Base-by-base conservation (phyloP, 352 stramenopile genomes). In the Phytophthora megakarya region DNA sequence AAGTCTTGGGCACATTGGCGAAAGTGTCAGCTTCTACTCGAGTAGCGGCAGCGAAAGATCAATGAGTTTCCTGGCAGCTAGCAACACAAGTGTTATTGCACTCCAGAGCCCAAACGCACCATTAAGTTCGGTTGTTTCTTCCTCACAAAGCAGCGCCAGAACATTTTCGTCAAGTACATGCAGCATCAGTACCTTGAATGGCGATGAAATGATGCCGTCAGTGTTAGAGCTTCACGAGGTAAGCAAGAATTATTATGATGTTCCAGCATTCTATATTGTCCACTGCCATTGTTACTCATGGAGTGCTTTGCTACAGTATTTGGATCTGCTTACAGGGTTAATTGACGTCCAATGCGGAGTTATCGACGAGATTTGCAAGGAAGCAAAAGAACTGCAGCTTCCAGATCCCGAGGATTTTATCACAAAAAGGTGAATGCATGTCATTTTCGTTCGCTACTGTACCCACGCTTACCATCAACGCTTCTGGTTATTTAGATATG, bases 361-460 rank as follows among this genome's bases (percentile, higher is more conserved):
- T 23, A 60, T 66, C 18, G 48, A 66, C 22, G 47, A 66, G 42
- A 52, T 54, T 11, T 66, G 58, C 48, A 33, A 26, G 19, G 48
- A 66, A 60, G 39, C 58, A n/a, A 48, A 54, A 33, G 23, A 38
- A 13, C 15, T 49, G 42, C 37, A 47, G 30, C 32, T 53, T 1
- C 6, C 40, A 15, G 58, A 66, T 13, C 58, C 58, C n/a, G 39
- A 66, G 26, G 48, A 66, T 6, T 66, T 61, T 23, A 40, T 66
- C 13, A 35, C 30, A 6, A 54, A 60, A 54, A 66, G 58, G 58
- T 65, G 32, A 10, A 3, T 19, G 32, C 3, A 12, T 22, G 6
- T 18, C 8, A 13, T 22, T 38, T 11, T 37, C 51, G 19, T 23
- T 7, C 38, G n/a, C 52, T 61, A n/a, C 6, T 60, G 30, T 2